Evolutionary conservation across 2,329 filamentous ascomycete genomes (phyloP).

Genomic region (Diaporthe aspalathi): DNA sequence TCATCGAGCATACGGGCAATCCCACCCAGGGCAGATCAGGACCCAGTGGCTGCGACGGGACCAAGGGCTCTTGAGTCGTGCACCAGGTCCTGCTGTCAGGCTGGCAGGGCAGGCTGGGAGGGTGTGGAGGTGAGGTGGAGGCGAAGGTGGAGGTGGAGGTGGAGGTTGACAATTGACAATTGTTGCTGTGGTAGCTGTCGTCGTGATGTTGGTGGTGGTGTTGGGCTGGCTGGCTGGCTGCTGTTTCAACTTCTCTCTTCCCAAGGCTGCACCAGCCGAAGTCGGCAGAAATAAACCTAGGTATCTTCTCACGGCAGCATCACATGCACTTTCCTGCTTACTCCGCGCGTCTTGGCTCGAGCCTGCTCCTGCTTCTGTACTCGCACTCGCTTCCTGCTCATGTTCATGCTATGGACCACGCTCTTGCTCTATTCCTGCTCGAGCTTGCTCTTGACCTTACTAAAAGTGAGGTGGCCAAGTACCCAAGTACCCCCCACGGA

Average conservation of each 20-base stretch:
- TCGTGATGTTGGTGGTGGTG: background rate
- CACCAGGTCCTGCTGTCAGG: too few species aligned
- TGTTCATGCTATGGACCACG: background rate
- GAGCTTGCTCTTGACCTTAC: background rate
- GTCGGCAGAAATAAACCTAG: too few species aligned
- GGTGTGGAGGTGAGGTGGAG: too few species aligned
- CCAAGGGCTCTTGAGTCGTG: background rate
- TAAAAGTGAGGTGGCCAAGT: background rate
- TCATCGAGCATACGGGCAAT: slow-evolving; percentile 25
- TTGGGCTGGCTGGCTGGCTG: too few species aligned
- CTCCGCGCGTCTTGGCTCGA: background rate
- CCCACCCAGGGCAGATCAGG: slow-evolving; percentile 2
- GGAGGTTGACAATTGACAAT: too few species aligned
- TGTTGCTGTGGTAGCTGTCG: too few species aligned
- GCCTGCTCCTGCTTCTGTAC: background rate
- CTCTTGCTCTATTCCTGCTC: background rate
- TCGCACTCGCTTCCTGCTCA: background rate
- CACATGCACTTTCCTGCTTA: too few species aligned
- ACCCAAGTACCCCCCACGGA: background rate
- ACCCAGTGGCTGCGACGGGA: background rate
- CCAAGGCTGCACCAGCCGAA: background rate
- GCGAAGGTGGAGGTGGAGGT: too few species aligned
- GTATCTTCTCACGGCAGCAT: too few species aligned
- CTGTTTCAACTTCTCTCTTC: background rate
- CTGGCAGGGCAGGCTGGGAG: too few species aligned